Base-by-base conservation (phyloP, 1,284 basidiomycete genomes). In the Phellinidium pouzarii region DNA sequence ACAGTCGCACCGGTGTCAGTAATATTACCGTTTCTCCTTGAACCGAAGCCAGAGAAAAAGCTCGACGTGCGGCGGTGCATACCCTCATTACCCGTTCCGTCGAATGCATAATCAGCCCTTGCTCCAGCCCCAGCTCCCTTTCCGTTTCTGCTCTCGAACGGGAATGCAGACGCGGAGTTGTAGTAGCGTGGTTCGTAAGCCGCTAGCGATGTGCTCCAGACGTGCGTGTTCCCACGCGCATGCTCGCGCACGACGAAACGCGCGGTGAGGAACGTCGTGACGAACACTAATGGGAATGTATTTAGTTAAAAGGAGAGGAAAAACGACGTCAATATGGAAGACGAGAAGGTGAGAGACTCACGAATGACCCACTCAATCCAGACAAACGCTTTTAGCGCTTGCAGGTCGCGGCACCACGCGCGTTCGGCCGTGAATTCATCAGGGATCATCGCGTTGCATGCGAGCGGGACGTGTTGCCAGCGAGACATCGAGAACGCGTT, bases 401-500 rank as follows among this genome's bases (percentile, higher is more conserved):
- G 74, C 11, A 79, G 62, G 55, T 78, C 70, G 31, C 68, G 69
- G 62, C 80, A 82, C 79, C 79, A 82, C 7, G 60, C 59, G 22
- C 71, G 68, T 52, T 72, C 70, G 36, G 75, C 75, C 6, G 66
- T 45, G 58, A 71, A 77, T n/a, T 71, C 77, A 74, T 53, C 58
- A 27, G 79, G 77, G 44, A 82, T 79, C n/a, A n/a, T n/a, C 34
- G 64, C 58, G 44, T 65, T 62, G 64, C 79, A 81, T 25, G 69
- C 60, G 53, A 77, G 63, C 4, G 77, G 76, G 29, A 78, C 66
- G 43, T 68, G 59, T 31, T 62, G 59, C 78, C 79, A 82, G 36
- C 79, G 74, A 14, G 74, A 71, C 9, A 76, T 80, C 0, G 80
- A 81, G 63, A 82, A 82, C 5, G 74, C 71, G 58, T 79, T 81